Evolutionary conservation across 106 monocot species (phyloP), one percentile per base, ranked within the genome.

Genomic region (Hemerocallis citrina): DNA sequence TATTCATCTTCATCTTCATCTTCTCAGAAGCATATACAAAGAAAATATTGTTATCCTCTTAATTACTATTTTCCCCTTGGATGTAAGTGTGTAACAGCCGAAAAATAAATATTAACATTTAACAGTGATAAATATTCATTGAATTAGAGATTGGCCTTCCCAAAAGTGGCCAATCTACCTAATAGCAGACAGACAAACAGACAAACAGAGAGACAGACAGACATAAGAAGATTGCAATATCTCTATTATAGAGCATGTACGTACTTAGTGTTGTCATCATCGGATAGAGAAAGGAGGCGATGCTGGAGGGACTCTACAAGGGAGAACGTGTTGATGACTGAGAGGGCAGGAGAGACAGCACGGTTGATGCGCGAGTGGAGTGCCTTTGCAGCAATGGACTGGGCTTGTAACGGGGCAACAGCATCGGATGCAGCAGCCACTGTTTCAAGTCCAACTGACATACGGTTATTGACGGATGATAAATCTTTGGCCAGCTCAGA

Each of bases 291-390:
- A 59, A 67, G 46, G 51, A 71, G 75, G 28, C 61, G 60, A 50
- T 56, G 59, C 24, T 78, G 67, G 23, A 83, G 70, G 56, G 66
- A 37, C 24, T 66, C 48, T 3, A 63, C 73, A 55, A 63, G 57
- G 7, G 66, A 23, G 61, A 83, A 63, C 34, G 51, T 24, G 1
- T 52, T 62, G 48, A 83, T 74, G 48, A 78, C 47, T 16, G 66
- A 44, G 15, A 67, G 52, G 16, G 83, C 59, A 2, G 83, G 71
- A 8, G 67, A 36, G 19, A 83, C 63, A 38, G 78, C 78, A 12
- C 78, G 77, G 66, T 78, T 62, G 71, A 83, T 74, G 43, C 83
- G 74, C 0, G 63, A 15, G 74, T 49, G 27, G 15, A 83, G 50
- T 3, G 78, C 61, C 34, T 51, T 62, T 0, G 61, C 35, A 11